Percentiles rank a stretch among this genome's conserved stretches.
Evolutionary conservation across 805 yeast genomes (phyloP).

Genomic region (Komagataella populi): DNA sequence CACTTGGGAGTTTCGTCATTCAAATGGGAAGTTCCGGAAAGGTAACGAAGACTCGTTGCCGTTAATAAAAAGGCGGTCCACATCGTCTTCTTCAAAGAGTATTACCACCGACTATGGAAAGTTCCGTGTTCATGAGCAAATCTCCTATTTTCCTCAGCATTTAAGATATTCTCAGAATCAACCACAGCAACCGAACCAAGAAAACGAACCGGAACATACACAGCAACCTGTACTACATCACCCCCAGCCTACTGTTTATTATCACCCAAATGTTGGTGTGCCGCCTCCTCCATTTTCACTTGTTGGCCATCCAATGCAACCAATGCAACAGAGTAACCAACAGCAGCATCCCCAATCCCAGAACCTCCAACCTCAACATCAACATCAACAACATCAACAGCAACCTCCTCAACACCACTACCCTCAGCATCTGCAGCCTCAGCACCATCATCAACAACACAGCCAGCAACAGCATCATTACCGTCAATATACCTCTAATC

Average conservation of each 20-base stretch:
- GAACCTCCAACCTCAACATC: slow-evolving; percentile 7
- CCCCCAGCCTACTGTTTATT: not conserved
- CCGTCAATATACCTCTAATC: not conserved
- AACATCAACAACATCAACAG: slow-evolving; percentile 4
- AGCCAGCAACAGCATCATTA: slow-evolving; percentile 3
- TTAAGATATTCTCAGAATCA: not conserved
- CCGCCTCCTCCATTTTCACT: slow-evolving; percentile 1
- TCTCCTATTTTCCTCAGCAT: not conserved
- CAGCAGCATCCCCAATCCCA: slow-evolving; percentile 7
- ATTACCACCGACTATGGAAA: not conserved
- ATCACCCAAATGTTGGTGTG: not conserved
- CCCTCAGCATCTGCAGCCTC: not conserved
- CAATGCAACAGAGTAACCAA: slow-evolving; percentile 1
- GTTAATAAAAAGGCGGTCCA: slow-evolving; percentile 34
- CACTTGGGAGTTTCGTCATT: slow-evolving; percentile 46
- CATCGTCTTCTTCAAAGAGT: slow-evolving; percentile 14
- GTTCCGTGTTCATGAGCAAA: not conserved
- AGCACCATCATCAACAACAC: slow-evolving; percentile 1
- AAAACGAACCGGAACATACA: not conserved
- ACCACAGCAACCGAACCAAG: not conserved
- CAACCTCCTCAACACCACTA: not conserved
- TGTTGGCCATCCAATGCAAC: slow-evolving; percentile 4
- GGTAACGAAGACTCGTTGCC: slow-evolving; percentile 30
- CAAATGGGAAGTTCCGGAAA: slow-evolving; percentile 33
- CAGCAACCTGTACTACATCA: slow-evolving; percentile 1